Conservation (phyloP, 108 stramenopile species). For the Nannochloropsis gaditana region DNA sequence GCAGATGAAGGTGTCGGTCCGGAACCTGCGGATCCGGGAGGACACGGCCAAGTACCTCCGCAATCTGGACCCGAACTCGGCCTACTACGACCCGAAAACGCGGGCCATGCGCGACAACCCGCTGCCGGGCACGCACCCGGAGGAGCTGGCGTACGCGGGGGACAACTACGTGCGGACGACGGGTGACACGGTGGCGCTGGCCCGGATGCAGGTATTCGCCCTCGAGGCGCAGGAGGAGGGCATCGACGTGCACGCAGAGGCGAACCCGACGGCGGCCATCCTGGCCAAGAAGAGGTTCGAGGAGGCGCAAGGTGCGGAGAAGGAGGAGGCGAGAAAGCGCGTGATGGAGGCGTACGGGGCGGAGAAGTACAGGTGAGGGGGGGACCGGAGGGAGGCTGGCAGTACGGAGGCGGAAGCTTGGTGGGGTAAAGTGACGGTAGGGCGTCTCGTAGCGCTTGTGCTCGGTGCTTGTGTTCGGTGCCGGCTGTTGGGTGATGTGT, state of each 20-base stretch:
- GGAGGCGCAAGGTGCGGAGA: slow-evolving; percentile 56
- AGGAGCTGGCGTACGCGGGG: slow-evolving; percentile 76
- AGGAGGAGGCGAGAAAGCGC: slow-evolving; percentile 70
- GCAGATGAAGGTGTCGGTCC: slow-evolving; percentile 95
- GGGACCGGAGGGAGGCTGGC: slow-evolving; percentile 57
- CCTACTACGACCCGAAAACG: slow-evolving; percentile 90
- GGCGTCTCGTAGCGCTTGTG: too few relatives aligned
- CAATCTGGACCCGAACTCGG: slow-evolving; percentile 86
- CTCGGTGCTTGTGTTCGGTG: too few relatives aligned
- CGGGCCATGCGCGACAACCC: slow-evolving; percentile 98
- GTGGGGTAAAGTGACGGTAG: too few relatives aligned
- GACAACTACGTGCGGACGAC: slow-evolving; percentile 91
- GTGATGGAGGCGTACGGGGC: slow-evolving; percentile 92
- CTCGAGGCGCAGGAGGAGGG: slow-evolving; percentile 84
- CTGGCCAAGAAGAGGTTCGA: slow-evolving; percentile 76
- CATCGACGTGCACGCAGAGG: slow-evolving; percentile 72
- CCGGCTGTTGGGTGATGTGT: too few relatives aligned
- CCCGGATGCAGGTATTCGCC: slow-evolving; percentile 84
- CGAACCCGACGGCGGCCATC: slow-evolving; percentile 90
- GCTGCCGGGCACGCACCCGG: slow-evolving; percentile 67
- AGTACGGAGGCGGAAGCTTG: slow-evolving; percentile 25
- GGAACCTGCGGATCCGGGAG: slow-evolving; percentile 96
- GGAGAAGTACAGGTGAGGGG: slow-evolving; percentile 60
- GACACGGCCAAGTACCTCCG: slow-evolving; percentile 98
- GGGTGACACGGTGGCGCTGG: slow-evolving; percentile 80